Evolutionary conservation across 257 asterid species (phyloP).

Genomic region (Thymus mandschuricus): DNA sequence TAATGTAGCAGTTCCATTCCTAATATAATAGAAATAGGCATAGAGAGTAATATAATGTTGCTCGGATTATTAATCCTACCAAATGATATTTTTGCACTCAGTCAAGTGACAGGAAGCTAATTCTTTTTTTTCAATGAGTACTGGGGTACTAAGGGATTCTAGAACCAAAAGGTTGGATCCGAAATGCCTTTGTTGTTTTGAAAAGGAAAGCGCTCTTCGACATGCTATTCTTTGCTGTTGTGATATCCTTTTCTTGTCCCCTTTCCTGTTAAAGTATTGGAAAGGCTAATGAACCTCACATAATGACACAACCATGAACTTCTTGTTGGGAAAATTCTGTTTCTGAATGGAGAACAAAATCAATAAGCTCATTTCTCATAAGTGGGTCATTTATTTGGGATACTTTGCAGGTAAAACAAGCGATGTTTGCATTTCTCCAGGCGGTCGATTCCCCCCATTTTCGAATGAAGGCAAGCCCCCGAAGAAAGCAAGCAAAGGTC

Average conservation of each 20-base stretch:
- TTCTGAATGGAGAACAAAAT: slow-evolving; percentile 18
- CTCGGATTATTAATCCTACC: neutral
- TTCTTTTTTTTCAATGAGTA: neutral
- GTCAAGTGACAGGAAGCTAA: slow-evolving; percentile 3
- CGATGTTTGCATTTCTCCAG: slow-evolving; percentile 86
- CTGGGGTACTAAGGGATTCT: neutral
- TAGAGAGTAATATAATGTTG: slow-evolving; percentile 3
- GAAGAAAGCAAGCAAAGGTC: slow-evolving; percentile 75
- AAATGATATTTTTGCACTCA: neutral
- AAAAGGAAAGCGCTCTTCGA: neutral
- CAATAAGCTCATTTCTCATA: slow-evolving; percentile 11
- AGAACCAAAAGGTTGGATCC: neutral
- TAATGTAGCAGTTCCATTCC: neutral
- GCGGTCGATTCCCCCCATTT: slow-evolving; percentile 88
- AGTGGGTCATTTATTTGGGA: slow-evolving; percentile 9
- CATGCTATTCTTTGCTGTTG: neutral
- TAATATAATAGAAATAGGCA: neutral
- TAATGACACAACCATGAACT: neutral
- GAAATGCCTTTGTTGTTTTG: slow-evolving; percentile 8
- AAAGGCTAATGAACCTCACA: neutral
- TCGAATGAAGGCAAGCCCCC: slow-evolving; percentile 85
- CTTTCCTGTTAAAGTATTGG: neutral
- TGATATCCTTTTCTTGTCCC: neutral
- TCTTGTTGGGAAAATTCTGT: slow-evolving; percentile 5
- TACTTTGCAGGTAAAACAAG: slow-evolving; percentile 59